Conservation (phyloP, 768 basidiomycete species). For the Pleurotus ostreatus region DNA sequence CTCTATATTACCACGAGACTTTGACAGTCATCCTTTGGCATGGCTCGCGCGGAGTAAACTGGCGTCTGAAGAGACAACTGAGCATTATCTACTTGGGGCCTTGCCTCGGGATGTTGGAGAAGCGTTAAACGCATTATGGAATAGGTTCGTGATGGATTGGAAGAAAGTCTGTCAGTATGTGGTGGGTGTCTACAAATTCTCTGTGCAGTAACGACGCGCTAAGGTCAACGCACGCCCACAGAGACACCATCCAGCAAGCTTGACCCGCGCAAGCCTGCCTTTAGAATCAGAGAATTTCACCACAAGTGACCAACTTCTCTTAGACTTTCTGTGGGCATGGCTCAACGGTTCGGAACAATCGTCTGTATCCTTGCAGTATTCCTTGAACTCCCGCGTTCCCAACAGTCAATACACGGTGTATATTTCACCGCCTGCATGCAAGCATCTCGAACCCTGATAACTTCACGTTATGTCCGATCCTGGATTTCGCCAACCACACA, state of each 20-base stretch:
- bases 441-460: conserved; percentile 61
- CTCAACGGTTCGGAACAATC: conserved; percentile 60
- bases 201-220: conserved; percentile 10
- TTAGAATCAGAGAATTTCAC: background rate
- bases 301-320: background rate
- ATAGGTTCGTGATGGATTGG: conserved; percentile 61
- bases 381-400: background rate
- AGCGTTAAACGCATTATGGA: conserved; percentile 38
- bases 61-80: conserved; percentile 11
- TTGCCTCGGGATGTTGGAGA: conserved; percentile 46
- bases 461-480: conserved; percentile 80
- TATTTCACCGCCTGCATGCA: conserved; percentile 61
- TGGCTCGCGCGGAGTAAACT: conserved; percentile 46
- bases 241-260: conserved; percentile 20
- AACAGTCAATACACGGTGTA: conserved; percentile 90
- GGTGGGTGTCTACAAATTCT: conserved; percentile 34
- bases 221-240: conserved; percentile 17
- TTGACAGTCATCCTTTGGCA: conserved; percentile 78
- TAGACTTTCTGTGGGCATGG: conserved; percentile 85
- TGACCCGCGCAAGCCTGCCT: background rate
- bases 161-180: conserved; percentile 41
- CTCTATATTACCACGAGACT: conserved; percentile 67
- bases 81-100: conserved; percentile 27
- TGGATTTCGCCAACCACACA: conserved; percentile 89
- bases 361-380: background rate